phyloP scores from a whole-genome alignment of 768 basidiomycete species.

The Trametes cubensis region DNA sequence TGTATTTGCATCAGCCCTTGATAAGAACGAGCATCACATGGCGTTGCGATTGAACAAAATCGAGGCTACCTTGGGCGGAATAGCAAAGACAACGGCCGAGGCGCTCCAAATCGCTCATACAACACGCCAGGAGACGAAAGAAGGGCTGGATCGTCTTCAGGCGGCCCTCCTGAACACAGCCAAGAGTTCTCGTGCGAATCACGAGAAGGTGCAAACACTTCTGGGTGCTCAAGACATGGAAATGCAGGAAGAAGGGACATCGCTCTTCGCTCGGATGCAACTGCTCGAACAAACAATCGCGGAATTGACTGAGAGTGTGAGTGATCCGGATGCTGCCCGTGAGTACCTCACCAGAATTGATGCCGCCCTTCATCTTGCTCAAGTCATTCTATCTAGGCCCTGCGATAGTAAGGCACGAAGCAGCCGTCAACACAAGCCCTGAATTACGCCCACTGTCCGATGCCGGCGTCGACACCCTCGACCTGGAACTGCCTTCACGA shows the following conservation, averaged over 20 bases:
- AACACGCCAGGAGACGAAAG: constrained; percentile 12
- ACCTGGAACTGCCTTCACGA: not conserved
- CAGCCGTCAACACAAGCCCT: constrained; percentile 15
- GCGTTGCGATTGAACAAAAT: constrained; percentile 2
- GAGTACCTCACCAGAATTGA: not conserved
- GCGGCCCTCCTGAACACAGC: constrained; percentile 3
- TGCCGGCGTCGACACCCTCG: not conserved
- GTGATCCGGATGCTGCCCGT: constrained; percentile 25
- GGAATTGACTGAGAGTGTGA: constrained; percentile 21
- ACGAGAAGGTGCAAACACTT: constrained; percentile 5
- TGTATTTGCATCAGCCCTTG: not conserved
- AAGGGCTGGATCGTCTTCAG: constrained; percentile 17
- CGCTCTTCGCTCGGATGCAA: constrained; percentile 11
- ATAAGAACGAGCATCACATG: not conserved
- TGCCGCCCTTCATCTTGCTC: not conserved
- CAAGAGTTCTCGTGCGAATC: not conserved
- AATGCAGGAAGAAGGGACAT: not conserved
- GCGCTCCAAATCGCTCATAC: not conserved
- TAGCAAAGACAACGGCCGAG: constrained; percentile 7
- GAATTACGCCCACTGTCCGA: not conserved
- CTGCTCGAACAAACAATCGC: constrained; percentile 15
- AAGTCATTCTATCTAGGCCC: constrained; percentile 4
- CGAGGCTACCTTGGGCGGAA: not conserved
- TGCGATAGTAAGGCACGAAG: constrained; percentile 15
- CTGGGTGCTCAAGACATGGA: constrained; percentile 2